phyloP scores from a whole-genome alignment of 1,284 basidiomycete species.

The Ustilago shanxiensis region DNA sequence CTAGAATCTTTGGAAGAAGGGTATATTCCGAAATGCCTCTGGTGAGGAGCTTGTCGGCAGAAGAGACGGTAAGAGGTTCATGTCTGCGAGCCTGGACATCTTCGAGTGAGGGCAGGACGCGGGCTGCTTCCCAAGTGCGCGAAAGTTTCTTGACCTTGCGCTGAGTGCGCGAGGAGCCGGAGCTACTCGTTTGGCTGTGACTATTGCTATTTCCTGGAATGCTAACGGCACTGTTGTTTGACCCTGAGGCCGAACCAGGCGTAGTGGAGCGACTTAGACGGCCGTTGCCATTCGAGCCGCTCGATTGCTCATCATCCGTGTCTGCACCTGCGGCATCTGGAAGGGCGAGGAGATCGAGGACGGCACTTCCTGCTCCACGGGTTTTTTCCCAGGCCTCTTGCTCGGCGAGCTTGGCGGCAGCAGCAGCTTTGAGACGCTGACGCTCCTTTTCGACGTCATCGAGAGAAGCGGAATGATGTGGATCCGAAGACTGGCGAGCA shows the following conservation, averaged over 20 bases:
- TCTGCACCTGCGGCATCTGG: constrained; percentile 37
- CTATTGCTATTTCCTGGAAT: constrained; percentile 6
- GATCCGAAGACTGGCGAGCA: constrained; percentile 6
- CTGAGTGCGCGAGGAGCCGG: constrained; percentile 27
- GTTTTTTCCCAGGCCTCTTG: constrained; percentile 64
- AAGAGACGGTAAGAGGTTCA: constrained; percentile 53
- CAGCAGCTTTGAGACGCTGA: constrained; percentile 41
- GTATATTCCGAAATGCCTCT: constrained; percentile 69
- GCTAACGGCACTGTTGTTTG: constrained; percentile 16
- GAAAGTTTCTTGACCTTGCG: constrained; percentile 18
- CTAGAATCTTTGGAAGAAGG: constrained; percentile 67
- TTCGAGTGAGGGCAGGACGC: constrained; percentile 40
- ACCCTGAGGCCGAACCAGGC: constrained; percentile 35
- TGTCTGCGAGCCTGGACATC: constrained; percentile 30
- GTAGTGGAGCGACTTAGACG: constrained; percentile 33
- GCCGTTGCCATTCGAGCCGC: background rate
- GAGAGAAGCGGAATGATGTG: constrained; percentile 6
- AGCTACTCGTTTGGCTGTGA: constrained; percentile 16
- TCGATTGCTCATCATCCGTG: constrained; percentile 19
- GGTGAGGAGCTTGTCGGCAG: constrained; percentile 64
- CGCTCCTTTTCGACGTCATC: constrained; percentile 48
- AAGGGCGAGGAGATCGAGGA: constrained; percentile 57
- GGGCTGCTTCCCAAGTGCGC: constrained; percentile 31
- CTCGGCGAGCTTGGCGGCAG: constrained; percentile 59
- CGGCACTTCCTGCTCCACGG: constrained; percentile 63